Evolutionary conservation across 2,329 filamentous ascomycete species (phyloP).

Genomic region (Lasiodiplodia gonubiensis): DNA sequence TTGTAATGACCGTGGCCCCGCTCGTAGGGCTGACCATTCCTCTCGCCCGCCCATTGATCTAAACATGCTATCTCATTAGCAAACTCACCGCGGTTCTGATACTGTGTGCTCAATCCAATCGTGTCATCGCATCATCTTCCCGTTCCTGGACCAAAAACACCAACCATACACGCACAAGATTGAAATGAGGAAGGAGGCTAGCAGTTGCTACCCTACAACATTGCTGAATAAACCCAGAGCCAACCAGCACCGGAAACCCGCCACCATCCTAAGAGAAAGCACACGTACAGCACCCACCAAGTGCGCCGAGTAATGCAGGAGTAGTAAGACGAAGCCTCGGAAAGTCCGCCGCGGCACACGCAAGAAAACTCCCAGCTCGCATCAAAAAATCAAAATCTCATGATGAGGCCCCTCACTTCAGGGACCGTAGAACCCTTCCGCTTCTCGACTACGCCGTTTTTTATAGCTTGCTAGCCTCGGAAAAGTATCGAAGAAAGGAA

Average conservation of each 20-base stretch:
- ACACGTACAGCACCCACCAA: constrained; percentile 20
- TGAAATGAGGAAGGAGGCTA: constrained; percentile 10
- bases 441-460: constrained; percentile 19
- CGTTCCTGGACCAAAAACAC: neutral
- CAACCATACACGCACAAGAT: neutral
- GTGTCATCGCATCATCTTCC: neutral
- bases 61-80: neutral
- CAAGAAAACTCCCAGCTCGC: constrained; percentile 28
- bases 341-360: constrained; percentile 23
- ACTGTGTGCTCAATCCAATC: neutral
- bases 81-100: neutral
- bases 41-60: constrained; percentile 1
- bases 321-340: constrained; percentile 25
- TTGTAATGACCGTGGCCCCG: constrained; percentile 5
- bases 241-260: constrained; percentile 21
- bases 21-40: constrained; percentile 18
- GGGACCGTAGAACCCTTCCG: neutral
- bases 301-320: constrained; percentile 29
- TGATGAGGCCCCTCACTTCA: neutral
- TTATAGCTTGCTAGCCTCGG: constrained; percentile 16
- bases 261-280: constrained; percentile 21
- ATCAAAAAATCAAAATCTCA: constrained; percentile 22
- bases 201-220: constrained; percentile 24
- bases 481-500: constrained; percentile 12
- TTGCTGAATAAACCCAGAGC: constrained; percentile 22